These are phyloP conservation scores for Candida peoriensis DNA, from an alignment of 805 yeast genomes.

Conservation along the genomic window DNA sequence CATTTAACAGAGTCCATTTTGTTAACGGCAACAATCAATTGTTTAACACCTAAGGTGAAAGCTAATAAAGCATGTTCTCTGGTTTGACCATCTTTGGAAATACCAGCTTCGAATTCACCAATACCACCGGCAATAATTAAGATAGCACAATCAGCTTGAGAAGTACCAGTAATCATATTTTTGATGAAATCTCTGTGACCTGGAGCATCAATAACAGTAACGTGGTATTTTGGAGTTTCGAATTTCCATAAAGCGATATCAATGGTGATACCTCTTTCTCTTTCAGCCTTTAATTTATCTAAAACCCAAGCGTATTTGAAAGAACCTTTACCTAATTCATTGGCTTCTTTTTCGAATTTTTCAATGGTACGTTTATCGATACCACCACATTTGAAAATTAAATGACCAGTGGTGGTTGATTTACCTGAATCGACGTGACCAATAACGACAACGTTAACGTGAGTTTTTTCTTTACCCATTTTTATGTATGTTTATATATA, in stretches of 20 bases:
- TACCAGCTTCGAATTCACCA: conserved; percentile 96
- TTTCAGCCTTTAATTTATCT: conserved; percentile 93
- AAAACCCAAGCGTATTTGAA: conserved; percentile 98
- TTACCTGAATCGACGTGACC: conserved; percentile 99
- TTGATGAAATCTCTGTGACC: conserved; percentile 97
- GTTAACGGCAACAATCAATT: conserved; percentile 87
- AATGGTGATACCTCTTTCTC: conserved; percentile 97
- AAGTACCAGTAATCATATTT: conserved; percentile 94
- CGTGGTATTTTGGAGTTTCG: conserved; percentile 92
- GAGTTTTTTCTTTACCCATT: conserved; percentile 31
- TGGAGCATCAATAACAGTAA: conserved; percentile 91
- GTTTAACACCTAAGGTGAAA: conserved; percentile 84
- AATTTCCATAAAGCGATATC: conserved; percentile 94
- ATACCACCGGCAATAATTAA: conserved; percentile 89
- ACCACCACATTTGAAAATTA: conserved; percentile 99
- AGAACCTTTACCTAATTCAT: conserved; percentile 97
- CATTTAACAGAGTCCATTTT: conserved; percentile 92
- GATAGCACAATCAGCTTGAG: conserved; percentile 92
- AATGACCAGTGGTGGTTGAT: conserved; percentile 99
- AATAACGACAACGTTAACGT: conserved; percentile 99
- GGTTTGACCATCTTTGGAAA: conserved; percentile 93
- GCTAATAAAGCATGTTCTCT: conserved; percentile 93
- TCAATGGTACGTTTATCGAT: conserved; percentile 98
- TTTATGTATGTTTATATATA: conserved; percentile 5
- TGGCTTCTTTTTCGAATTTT: conserved; percentile 98